Percentiles rank a stretch among this genome's conserved stretches.
Conservation (phyloP, 176 grass and related monocot species). For the Miscanthus lutarioriparius region DNA sequence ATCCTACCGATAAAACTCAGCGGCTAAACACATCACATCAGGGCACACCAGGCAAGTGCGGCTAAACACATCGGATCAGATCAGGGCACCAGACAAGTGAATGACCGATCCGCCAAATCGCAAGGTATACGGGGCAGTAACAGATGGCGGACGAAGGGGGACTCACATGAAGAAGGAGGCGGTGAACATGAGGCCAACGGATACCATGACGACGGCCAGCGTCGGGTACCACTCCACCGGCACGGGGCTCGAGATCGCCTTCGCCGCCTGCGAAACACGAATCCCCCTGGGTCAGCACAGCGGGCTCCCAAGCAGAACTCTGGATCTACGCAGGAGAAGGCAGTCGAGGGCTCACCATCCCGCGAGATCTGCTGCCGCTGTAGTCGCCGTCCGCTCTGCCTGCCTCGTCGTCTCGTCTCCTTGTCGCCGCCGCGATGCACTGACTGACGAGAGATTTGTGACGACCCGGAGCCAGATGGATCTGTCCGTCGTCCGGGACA, state of each 20-base stretch:
- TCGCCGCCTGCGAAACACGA: conserved; percentile 57
- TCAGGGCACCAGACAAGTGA: not conserved
- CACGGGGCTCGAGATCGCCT: conserved; percentile 86
- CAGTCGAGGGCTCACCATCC: conserved; percentile 28
- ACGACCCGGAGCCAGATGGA: not conserved
- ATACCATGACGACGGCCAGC: conserved; percentile 67
- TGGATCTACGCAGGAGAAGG: not conserved
- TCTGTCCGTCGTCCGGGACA: no score
- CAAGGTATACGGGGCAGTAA: not conserved
- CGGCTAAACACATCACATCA: not conserved
- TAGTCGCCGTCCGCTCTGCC: not conserved
- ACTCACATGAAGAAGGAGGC: conserved; percentile 96
- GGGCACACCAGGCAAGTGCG: not conserved
- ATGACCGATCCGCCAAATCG: not conserved
- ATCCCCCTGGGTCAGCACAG: not conserved
- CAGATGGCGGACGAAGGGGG: not conserved
- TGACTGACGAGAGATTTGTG: not conserved
- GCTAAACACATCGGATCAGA: conserved; percentile 7
- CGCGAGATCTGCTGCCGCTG: conserved; percentile 35
- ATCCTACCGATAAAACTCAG: not conserved
- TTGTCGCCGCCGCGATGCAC: conserved; percentile 1
- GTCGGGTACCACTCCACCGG: conserved; percentile 82
- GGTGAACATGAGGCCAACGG: conserved; percentile 74
- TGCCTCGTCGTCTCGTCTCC: not conserved
- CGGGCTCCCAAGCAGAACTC: not conserved